Evolutionary conservation across 208 protist genomes (phyloP).

Genomic region (Kentomonas sorsogonicus): DNA sequence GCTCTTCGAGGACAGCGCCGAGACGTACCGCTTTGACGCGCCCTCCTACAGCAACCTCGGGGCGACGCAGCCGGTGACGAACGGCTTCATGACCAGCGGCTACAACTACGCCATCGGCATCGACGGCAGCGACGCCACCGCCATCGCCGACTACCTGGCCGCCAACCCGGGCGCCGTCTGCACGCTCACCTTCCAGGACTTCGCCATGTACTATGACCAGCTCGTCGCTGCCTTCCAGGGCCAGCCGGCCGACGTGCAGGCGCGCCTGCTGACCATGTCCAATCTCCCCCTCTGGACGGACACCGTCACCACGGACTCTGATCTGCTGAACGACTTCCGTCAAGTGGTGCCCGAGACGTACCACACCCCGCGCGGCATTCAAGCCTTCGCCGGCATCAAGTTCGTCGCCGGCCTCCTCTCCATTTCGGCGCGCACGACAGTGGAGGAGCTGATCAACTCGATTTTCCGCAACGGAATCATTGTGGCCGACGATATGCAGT

Average conservation of each 20-base stretch:
- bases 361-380: slow-evolving; percentile 8
- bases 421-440: slow-evolving; percentile 7
- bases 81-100: slow-evolving; percentile 7
- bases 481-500: slow-evolving; percentile 18
- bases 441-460: slow-evolving; percentile 12
- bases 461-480: slow-evolving; percentile 21
- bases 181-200: slow-evolving; percentile 30
- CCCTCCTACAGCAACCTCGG: background rate
- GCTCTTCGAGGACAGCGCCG: slow-evolving; percentile 5
- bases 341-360: background rate
- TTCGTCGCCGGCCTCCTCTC: slow-evolving; percentile 10
- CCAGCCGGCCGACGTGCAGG: slow-evolving; percentile 10
- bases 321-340: slow-evolving; percentile 20
- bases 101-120: slow-evolving; percentile 18
- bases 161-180: slow-evolving; percentile 12
- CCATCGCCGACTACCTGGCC: background rate
- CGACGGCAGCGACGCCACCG: slow-evolving; percentile 2
- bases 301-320: background rate
- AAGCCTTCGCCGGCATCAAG: slow-evolving; percentile 12
- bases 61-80: background rate
- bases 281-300: slow-evolving; percentile 50
- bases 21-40: slow-evolving; percentile 11
- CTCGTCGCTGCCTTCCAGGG: slow-evolving; percentile 16
- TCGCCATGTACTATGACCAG: slow-evolving; percentile 21
- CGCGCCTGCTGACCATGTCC: slow-evolving; percentile 25